A percentile compares a stretch with the other conserved stretches of the same genome.
Evolutionary conservation across 139 green algal genomes (phyloP).

Genomic region (Chlorella sp.): DNA sequence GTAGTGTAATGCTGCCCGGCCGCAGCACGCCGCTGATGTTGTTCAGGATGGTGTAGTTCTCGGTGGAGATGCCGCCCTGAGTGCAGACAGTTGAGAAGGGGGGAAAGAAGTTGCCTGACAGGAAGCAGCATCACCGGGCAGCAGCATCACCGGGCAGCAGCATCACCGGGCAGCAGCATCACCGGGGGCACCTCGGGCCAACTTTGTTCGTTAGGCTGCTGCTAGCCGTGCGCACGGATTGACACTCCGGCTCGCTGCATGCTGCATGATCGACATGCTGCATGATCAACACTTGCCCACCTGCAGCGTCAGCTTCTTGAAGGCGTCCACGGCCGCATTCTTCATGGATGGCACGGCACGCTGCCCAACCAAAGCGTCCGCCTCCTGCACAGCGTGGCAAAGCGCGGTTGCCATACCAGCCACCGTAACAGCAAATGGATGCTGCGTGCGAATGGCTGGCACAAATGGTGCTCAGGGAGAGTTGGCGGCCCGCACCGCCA

Average conservation of each 20-base stretch:
- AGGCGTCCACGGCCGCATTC: conserved; percentile 65
- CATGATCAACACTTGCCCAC: background rate
- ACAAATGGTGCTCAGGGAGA: no score
- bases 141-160: background rate
- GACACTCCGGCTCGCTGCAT: no score
- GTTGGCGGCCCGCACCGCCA: no score
- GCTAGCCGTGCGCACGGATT: no score
- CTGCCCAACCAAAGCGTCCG: conserved; percentile 69
- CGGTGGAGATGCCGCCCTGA: conserved; percentile 23
- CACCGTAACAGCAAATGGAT: no score
- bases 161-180: background rate
- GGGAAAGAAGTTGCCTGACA: background rate
- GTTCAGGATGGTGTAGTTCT: conserved; percentile 24
- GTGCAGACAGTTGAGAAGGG: conserved; percentile 2
- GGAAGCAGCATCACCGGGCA: background rate
- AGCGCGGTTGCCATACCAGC: no score
- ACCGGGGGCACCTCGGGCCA: background rate
- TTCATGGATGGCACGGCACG: conserved; percentile 6
- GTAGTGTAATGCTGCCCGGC: conserved; percentile 1
- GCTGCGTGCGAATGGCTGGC: no score
- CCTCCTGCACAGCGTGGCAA: conserved; percentile 31
- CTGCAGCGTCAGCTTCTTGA: conserved; percentile 32
- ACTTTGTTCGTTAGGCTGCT: no score
- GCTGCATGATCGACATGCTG: no score
- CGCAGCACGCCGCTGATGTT: conserved; percentile 33